phyloP scores from a whole-genome alignment of 2,329 filamentous ascomycete species.

The Colletotrichum cordylinicola region DNA sequence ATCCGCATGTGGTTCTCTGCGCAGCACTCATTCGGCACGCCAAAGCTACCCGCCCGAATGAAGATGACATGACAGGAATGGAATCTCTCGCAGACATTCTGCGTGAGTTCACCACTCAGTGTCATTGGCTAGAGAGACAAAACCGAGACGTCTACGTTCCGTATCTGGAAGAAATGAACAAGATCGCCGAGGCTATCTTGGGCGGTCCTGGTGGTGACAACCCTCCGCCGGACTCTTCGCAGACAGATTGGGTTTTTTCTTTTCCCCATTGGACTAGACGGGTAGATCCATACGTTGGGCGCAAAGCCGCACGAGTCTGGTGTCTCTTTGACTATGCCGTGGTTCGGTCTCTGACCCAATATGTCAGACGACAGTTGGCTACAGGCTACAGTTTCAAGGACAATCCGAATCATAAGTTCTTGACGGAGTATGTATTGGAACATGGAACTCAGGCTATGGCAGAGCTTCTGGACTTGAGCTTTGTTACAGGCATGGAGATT shows the following conservation, averaged over 20 bases:
- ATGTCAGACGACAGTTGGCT: background rate
- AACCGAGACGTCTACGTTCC: background rate
- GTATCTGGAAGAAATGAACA: background rate
- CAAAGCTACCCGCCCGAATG: background rate
- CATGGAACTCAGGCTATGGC: background rate
- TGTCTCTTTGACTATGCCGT: background rate
- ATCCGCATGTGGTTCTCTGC: background rate
- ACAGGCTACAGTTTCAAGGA: background rate
- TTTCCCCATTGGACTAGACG: background rate
- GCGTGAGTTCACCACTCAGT: background rate
- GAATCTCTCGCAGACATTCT: background rate
- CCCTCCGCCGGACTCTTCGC: background rate
- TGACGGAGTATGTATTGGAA: background rate
- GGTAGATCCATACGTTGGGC: background rate
- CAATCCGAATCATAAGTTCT: background rate
- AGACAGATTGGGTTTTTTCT: background rate
- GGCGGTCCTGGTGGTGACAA: background rate
- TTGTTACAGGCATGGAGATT: background rate
- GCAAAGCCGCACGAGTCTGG: background rate
- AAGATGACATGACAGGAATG: background rate
- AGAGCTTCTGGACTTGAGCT: background rate
- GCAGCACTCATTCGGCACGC: background rate
- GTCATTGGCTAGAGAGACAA: background rate
- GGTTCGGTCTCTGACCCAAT: background rate
- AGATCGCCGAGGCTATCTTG: background rate